Evolutionary conservation across 2,329 filamentous ascomycete species (phyloP).

Genomic region (Neonectria ditissima): DNA sequence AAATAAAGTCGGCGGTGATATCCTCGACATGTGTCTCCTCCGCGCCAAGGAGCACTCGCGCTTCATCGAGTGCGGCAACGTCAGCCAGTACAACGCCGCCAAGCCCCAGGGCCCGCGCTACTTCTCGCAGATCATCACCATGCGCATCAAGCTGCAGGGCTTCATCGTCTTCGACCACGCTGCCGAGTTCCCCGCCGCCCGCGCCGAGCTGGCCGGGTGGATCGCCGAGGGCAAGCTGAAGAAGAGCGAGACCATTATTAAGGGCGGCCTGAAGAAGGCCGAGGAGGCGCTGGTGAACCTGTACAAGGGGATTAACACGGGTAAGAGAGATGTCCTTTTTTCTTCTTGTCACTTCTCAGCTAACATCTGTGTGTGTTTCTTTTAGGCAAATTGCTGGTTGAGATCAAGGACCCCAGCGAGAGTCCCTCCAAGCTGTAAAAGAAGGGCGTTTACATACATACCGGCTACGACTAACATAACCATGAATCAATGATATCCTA

Average conservation of each 20-base stretch:
- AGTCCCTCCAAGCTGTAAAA: constrained; percentile 46
- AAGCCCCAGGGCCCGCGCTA: constrained; percentile 67
- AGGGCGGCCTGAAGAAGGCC: constrained; percentile 73
- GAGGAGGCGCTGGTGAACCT: constrained; percentile 73
- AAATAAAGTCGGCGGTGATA: constrained; percentile 72
- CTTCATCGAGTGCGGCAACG: constrained; percentile 79
- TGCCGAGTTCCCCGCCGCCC: constrained; percentile 68
- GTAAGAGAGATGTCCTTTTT: constrained; percentile 11
- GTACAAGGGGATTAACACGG: constrained; percentile 78
- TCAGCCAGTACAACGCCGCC: constrained; percentile 75
- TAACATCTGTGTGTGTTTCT: background rate
- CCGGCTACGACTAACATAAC: background rate
- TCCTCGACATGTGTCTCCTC: constrained; percentile 73
- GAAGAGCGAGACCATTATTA: constrained; percentile 77
- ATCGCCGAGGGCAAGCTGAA: constrained; percentile 78
- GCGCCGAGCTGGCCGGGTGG: constrained; percentile 75
- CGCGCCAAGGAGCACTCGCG: constrained; percentile 73
- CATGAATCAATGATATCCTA: background rate
- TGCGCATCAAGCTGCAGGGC: constrained; percentile 73
- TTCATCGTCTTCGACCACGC: constrained; percentile 81
- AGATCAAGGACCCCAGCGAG: constrained; percentile 48
- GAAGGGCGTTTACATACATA: background rate
- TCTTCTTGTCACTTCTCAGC: background rate
- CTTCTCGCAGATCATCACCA: constrained; percentile 64
- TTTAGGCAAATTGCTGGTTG: constrained; percentile 59